Conservation (phyloP, 306 rosid genomes). For the Glycyrrhiza uralensis region DNA sequence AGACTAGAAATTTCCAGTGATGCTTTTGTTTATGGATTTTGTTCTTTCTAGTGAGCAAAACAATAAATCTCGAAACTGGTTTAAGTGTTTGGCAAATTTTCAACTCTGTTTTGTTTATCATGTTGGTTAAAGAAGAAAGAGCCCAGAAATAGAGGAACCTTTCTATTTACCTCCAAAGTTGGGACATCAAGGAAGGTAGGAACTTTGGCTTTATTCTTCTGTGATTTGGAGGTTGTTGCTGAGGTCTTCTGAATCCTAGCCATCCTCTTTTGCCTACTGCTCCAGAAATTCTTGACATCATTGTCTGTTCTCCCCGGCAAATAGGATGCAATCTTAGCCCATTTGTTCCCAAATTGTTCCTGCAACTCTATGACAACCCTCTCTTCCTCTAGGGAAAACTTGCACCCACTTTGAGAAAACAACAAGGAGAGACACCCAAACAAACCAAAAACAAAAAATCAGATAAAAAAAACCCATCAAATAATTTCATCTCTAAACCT, state of each 20-base stretch:
- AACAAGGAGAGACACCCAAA: not conserved
- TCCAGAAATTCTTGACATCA: constrained; percentile 97
- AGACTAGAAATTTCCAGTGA: not conserved
- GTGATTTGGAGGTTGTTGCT: constrained; percentile 46
- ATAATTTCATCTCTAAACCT: not conserved
- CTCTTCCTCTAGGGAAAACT: constrained; percentile 83
- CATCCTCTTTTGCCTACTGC: constrained; percentile 85
- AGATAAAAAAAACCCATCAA: not conserved
- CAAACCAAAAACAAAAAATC: not conserved
- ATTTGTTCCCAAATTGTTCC: constrained; percentile 78
- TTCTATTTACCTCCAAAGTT: constrained; percentile 41
- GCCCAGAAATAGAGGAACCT: not conserved
- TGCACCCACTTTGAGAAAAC: constrained; percentile 68
- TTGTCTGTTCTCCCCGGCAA: constrained; percentile 82
- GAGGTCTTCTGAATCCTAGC: constrained; percentile 68
- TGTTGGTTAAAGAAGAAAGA: too few species aligned
- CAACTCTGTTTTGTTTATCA: not conserved
- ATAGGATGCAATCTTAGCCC: constrained; percentile 88
- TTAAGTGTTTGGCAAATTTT: not conserved
- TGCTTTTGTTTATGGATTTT: not conserved
- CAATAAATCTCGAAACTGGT: not conserved
- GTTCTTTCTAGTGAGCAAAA: not conserved
- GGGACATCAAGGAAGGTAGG: constrained; percentile 26
- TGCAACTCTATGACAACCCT: constrained; percentile 85
- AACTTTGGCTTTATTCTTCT: constrained; percentile 36